Conservation (phyloP, 177 flowering plant species). For the Tripterygium wilfordii region DNA sequence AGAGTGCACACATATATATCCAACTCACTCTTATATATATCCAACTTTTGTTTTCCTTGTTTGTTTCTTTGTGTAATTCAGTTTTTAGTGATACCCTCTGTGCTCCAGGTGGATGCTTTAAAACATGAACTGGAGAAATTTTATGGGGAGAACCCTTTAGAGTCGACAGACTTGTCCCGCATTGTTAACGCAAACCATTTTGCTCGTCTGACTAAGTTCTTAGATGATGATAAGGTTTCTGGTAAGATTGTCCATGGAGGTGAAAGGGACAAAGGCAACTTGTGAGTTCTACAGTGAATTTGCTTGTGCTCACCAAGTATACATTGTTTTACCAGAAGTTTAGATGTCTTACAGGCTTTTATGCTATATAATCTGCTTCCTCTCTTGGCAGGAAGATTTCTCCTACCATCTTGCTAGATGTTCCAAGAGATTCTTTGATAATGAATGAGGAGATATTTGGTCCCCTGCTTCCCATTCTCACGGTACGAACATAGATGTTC, state of each 20-base stretch:
- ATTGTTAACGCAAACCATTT: slow-evolving; percentile 76
- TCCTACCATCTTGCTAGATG: slow-evolving; percentile 86
- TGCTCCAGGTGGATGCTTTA: slow-evolving; percentile 55
- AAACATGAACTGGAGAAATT: slow-evolving; percentile 51
- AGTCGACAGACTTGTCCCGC: slow-evolving; percentile 72
- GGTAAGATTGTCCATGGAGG: slow-evolving; percentile 76
- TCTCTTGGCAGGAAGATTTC: slow-evolving; percentile 54
- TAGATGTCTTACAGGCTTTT: slow-evolving; percentile 1
- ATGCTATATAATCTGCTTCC: slow-evolving; percentile 2
- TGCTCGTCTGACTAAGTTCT: slow-evolving; percentile 49
- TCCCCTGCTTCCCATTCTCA: slow-evolving; percentile 83
- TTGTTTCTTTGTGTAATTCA: neutral
- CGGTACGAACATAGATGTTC: slow-evolving; percentile 33
- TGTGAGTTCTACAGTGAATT: slow-evolving; percentile 41
- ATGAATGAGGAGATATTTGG: slow-evolving; percentile 97
- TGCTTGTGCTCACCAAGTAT: slow-evolving; percentile 2
- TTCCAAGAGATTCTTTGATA: slow-evolving; percentile 71
- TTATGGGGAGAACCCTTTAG: slow-evolving; percentile 68
- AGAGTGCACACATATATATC: neutral
- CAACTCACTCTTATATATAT: neutral
- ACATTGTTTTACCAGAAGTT: neutral
- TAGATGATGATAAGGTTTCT: slow-evolving; percentile 80
- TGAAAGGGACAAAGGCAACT: slow-evolving; percentile 39
- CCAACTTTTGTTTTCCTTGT: neutral
- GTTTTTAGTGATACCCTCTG: neutral